Evolutionary conservation across 2,329 filamentous ascomycete genomes (phyloP), one percentile per base, ranked within the genome.

Genomic region (Lojkania enalia): DNA sequence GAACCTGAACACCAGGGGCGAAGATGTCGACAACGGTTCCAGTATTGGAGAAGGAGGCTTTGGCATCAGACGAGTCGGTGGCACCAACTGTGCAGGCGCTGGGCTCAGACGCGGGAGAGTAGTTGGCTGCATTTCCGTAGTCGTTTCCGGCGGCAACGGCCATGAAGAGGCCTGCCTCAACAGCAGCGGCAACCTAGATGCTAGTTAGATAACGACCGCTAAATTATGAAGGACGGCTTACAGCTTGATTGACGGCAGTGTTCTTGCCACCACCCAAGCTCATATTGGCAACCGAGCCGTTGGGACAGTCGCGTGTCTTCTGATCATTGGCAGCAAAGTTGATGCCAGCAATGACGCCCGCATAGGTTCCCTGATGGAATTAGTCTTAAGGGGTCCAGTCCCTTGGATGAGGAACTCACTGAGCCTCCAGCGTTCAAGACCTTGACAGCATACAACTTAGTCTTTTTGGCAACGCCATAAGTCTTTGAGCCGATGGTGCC

Each of bases 41-140:
- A 27, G 48, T 66, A 50, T 73, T 73, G 3, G 63, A 69, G 56
- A 67, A 73, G 5, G 43, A 44, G 12, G 67, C 55, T 20, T 61
- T 56, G 0, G 42, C 48, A 38, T 71, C 65, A 33, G 56, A 51
- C n/a, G 38, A 51, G 15, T 67, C 60, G 1, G 57, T 61, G 1
- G 71, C 69, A 23, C 61, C 71, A 9, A 73, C 66, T 3, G 69
- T 72, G 55, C 66, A 67, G 16, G 68, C 71, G 5, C 52, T 52
- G 4, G 62, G 56, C 35, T 67, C 63, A 1, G 64, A 65, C 2
- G 66, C 64, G 2, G 71, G 70, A 0, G 66, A 70, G 21, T 44
- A 55, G 48, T 54, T 54, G 2, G 41, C 35, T 0, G 64, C 63
- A 35, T 67, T 45, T 7, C 35, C 29, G 37, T 55, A 59, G 7